Conservation (phyloP, 2,329 filamentous ascomycete genomes). For the Epicoccum nigrum region DNA sequence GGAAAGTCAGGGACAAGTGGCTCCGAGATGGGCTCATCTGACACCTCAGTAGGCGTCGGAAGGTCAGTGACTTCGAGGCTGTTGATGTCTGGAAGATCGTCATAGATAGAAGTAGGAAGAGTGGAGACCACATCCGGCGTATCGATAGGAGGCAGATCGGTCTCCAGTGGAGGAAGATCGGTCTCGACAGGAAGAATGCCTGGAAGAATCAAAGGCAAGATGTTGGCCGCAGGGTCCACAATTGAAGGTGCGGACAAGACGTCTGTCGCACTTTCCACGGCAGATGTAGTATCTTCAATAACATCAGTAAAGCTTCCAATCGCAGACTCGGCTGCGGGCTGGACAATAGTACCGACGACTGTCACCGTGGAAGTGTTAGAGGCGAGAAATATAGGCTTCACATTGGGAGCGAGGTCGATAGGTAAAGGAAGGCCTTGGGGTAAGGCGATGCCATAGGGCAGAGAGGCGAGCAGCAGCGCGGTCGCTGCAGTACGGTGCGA, state of each 20-base stretch:
- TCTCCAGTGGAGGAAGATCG: background rate
- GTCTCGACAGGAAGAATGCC: slow-evolving; percentile 6
- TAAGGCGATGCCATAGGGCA: slow-evolving; percentile 19
- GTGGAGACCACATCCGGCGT: background rate
- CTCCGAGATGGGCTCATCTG: background rate
- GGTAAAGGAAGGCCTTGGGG: slow-evolving; percentile 13
- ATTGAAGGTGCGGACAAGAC: background rate
- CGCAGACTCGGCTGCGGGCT: slow-evolving; percentile 1
- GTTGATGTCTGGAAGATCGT: slow-evolving; percentile 4
- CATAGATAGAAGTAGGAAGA: background rate
- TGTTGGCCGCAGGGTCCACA: background rate
- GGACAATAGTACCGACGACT: slow-evolving; percentile 10
- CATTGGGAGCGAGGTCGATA: background rate
- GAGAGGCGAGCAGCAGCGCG: slow-evolving; percentile 25
- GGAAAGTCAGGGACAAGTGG: background rate
- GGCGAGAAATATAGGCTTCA: slow-evolving; percentile 6
- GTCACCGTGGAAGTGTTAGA: slow-evolving; percentile 5
- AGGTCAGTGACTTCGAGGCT: slow-evolving; percentile 14
- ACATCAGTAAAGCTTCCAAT: slow-evolving; percentile 2
- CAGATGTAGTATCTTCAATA: slow-evolving; percentile 1
- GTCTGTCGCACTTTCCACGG: slow-evolving; percentile 4
- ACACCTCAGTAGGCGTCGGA: slow-evolving; percentile 1
- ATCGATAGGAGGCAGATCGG: background rate
- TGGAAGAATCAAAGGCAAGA: slow-evolving; percentile 7
- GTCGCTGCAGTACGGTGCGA: slow-evolving; percentile 21